phyloP scores from a whole-genome alignment of 2,329 filamentous ascomycete species.

The Cercospora beticola region DNA sequence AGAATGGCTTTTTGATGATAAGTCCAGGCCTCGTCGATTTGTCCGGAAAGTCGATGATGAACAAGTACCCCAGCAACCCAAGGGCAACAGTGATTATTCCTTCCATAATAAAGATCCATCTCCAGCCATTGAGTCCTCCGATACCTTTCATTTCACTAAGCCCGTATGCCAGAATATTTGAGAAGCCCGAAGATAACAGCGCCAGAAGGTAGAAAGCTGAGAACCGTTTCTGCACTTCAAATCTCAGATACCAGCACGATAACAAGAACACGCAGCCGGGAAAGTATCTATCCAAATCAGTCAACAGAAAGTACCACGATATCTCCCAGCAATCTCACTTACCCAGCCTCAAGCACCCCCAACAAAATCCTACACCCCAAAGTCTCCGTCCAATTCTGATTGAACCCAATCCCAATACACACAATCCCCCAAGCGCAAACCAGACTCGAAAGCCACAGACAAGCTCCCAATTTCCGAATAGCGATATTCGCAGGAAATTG shows the following conservation, averaged over 20 bases:
- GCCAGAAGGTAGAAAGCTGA: conserved; percentile 22
- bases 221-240: conserved; percentile 27
- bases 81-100: conserved; percentile 42
- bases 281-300: background rate
- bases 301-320: background rate
- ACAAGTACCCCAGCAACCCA: conserved; percentile 38
- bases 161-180: conserved; percentile 23
- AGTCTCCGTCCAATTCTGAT: conserved; percentile 34
- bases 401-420: conserved; percentile 39
- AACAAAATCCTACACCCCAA: conserved; percentile 36
- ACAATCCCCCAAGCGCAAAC: conserved; percentile 41
- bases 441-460: conserved; percentile 40
- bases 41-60: conserved; percentile 32
- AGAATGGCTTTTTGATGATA: conserved; percentile 24
- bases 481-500: conserved; percentile 35
- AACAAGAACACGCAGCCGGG: conserved; percentile 27
- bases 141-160: conserved; percentile 23
- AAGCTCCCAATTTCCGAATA: conserved; percentile 40
- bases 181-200: conserved; percentile 19
- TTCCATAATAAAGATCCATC: conserved; percentile 50
- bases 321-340: background rate
- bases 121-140: conserved; percentile 50
- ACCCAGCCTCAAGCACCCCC: conserved; percentile 40
- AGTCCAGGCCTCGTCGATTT: conserved; percentile 27
- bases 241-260: conserved; percentile 24